Evolutionary conservation across 805 yeast genomes (phyloP).

Genomic region (Candida schatavii): DNA sequence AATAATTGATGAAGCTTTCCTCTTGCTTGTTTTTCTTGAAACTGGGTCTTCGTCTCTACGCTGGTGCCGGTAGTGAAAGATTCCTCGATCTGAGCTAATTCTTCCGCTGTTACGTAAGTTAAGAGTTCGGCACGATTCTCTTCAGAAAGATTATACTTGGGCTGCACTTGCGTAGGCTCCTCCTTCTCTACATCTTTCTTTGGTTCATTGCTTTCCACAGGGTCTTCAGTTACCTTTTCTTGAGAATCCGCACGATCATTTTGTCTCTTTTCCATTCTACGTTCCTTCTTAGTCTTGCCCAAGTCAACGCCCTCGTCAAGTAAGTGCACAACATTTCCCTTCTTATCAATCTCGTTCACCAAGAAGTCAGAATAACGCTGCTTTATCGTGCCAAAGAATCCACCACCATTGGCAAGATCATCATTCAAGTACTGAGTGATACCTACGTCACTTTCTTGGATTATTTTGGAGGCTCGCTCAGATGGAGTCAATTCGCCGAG

Average conservation of each 20-base stretch:
- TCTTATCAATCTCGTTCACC: constrained; percentile 78
- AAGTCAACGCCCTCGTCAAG: constrained; percentile 65
- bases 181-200: constrained; percentile 14
- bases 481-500: constrained; percentile 7
- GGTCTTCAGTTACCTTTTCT: constrained; percentile 31
- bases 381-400: constrained; percentile 78
- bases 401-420: constrained; percentile 37
- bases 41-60: constrained; percentile 54
- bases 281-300: constrained; percentile 45
- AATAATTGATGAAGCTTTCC: constrained; percentile 76
- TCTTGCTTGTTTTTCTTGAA: constrained; percentile 69
- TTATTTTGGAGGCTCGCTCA: constrained; percentile 34
- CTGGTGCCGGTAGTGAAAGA: constrained; percentile 54
- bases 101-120: constrained; percentile 57
- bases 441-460: constrained; percentile 81
- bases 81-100: constrained; percentile 52
- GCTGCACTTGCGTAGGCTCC: no score
- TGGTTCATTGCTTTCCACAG: constrained; percentile 25
- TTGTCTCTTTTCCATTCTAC: constrained; percentile 42
- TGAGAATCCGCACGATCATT: constrained; percentile 35
- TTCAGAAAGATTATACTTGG: constrained; percentile 42
- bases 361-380: constrained; percentile 90
- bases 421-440: constrained; percentile 66
- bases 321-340: constrained; percentile 72
- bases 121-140: constrained; percentile 48